Conservation (phyloP, 495 filamentous ascomycete species). For the Trichoderma parareesei region DNA sequence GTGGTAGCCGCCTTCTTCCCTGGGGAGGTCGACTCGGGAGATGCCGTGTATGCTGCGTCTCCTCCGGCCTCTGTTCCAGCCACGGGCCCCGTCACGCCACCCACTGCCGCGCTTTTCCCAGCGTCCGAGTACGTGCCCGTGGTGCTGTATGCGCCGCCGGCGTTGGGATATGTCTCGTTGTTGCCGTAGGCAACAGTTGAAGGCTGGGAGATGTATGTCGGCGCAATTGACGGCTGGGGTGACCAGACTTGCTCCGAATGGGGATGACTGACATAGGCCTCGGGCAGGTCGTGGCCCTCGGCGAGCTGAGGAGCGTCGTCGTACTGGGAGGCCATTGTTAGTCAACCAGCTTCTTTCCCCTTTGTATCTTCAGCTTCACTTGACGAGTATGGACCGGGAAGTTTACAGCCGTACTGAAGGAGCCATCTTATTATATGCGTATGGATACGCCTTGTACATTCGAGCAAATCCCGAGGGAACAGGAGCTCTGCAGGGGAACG, state of each 20-base stretch:
- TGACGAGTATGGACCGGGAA: neutral
- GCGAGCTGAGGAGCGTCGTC: neutral
- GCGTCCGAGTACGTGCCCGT: neutral
- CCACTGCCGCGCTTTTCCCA: neutral
- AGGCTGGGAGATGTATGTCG: neutral
- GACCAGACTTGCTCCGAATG: neutral
- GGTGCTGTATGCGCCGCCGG: neutral
- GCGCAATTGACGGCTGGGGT: neutral
- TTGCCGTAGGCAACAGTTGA: neutral
- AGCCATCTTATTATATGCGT: slow-evolving; percentile 19
- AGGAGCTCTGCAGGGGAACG: neutral
- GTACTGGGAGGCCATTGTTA: neutral
- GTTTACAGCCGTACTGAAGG: slow-evolving; percentile 15
- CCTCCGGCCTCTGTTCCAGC: neutral
- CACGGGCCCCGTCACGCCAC: neutral
- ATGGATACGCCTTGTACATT: slow-evolving; percentile 16
- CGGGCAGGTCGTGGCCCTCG: neutral
- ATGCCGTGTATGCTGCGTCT: neutral
- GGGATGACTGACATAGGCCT: neutral
- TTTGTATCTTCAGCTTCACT: no score
- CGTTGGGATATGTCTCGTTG: neutral
- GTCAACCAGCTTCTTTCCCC: neutral
- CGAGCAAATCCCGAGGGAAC: slow-evolving; percentile 2
- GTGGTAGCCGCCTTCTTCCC: neutral
- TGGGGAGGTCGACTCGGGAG: neutral